Evolutionary conservation across 108 stramenopile species (phyloP).

Genomic region (Epipyxis sp.): DNA sequence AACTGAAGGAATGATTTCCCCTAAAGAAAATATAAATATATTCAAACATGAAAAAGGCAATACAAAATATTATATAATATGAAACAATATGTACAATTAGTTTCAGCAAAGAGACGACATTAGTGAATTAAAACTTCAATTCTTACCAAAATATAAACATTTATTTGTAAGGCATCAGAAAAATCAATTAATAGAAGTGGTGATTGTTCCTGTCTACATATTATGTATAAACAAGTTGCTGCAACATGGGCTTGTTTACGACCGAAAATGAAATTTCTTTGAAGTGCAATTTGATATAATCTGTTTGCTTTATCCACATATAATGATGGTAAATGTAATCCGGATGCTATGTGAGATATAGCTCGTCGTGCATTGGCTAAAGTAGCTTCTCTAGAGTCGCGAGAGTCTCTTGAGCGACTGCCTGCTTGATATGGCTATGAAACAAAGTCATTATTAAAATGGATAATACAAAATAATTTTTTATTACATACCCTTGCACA

Average conservation of each 20-base stretch:
- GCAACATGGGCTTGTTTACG: slow-evolving; percentile 80
- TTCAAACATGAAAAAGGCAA: too few relatives aligned
- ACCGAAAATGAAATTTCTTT: slow-evolving; percentile 91
- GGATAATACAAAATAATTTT: slow-evolving; percentile 24
- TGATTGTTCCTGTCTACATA: slow-evolving; percentile 89
- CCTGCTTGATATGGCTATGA: slow-evolving; percentile 30
- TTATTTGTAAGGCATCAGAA: slow-evolving; percentile 89
- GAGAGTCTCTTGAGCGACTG: slow-evolving; percentile 62
- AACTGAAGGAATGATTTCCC: slow-evolving; percentile 95
- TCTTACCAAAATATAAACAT: slow-evolving; percentile 87
- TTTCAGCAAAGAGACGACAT: too few relatives aligned
- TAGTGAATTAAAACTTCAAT: too few relatives aligned
- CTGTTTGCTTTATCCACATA: slow-evolving; percentile 87
- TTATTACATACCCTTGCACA: slow-evolving; percentile 68
- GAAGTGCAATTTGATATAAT: slow-evolving; percentile 82
- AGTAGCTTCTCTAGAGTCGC: slow-evolving; percentile 83
- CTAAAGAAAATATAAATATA: too few relatives aligned
- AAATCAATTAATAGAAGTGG: slow-evolving; percentile 99
- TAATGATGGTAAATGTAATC: slow-evolving; percentile 68
- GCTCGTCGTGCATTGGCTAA: slow-evolving; percentile 73
- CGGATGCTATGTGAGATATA: slow-evolving; percentile 67
- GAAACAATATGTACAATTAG: too few relatives aligned
- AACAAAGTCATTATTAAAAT: slow-evolving; percentile 15
- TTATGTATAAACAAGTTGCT: slow-evolving; percentile 94
- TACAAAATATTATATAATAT: too few relatives aligned